Conservation (phyloP, 768 basidiomycete genomes). For the Lactifluus piperatus region DNA sequence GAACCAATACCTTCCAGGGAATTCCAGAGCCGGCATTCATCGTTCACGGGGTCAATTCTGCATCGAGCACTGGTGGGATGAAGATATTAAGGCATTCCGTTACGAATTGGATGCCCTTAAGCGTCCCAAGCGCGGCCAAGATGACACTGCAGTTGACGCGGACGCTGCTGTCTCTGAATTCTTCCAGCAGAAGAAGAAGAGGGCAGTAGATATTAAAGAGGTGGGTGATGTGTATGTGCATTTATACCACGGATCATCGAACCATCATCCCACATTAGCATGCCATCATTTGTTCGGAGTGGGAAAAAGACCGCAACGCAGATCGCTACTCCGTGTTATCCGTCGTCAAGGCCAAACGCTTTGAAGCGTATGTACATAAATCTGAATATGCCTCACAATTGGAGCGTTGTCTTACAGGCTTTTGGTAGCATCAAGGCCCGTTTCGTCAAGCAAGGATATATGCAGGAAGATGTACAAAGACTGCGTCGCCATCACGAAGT, state of each 20-base stretch:
- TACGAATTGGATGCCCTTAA: neutral
- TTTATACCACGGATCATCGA: neutral
- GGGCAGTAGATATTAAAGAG: neutral
- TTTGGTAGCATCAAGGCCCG: constrained; percentile 1
- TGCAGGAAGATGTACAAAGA: neutral
- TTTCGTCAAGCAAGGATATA: constrained; percentile 1
- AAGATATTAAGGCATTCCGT: neutral
- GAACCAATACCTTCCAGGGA: neutral
- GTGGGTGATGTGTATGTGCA: neutral
- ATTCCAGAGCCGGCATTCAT: neutral
- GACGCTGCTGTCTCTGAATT: neutral
- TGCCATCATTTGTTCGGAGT: neutral
- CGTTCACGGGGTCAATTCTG: neutral
- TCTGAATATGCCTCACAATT: neutral
- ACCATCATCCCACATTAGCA: constrained; percentile 3
- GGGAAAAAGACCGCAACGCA: constrained; percentile 6
- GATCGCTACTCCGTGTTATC: constrained; percentile 7
- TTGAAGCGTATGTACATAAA: constrained; percentile 6
- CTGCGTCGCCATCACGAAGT: constrained; percentile 11
- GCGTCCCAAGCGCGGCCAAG: neutral
- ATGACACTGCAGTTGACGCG: neutral
- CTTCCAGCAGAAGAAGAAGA: neutral
- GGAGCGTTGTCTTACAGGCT: neutral
- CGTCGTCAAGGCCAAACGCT: constrained; percentile 7
- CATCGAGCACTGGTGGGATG: constrained; percentile 6